Conservation (phyloP, 108 stramenopile species). For the Stephanodiscus triporus region DNA sequence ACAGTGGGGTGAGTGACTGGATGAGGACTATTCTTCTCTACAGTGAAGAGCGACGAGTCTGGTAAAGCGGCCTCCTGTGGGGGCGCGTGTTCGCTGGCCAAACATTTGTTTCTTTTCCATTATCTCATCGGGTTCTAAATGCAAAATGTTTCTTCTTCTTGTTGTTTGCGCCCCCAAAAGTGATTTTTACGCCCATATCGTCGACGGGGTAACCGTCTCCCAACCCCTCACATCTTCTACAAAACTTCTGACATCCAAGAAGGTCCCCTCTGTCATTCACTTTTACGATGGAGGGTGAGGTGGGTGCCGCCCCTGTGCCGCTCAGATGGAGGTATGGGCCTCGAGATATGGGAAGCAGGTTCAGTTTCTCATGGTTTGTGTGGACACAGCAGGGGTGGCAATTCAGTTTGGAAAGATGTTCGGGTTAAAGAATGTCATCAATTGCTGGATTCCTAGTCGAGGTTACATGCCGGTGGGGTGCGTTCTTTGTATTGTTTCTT, state of each 20-base stretch:
- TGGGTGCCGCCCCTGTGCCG: constrained; percentile 68
- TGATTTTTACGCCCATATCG: constrained; percentile 54
- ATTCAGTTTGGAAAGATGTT: constrained; percentile 48
- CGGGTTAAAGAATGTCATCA: constrained; percentile 25
- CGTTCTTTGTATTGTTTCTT: constrained; percentile 10
- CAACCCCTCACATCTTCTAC: constrained; percentile 24
- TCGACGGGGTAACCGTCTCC: constrained; percentile 12
- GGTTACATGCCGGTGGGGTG: constrained; percentile 58
- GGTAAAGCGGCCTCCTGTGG: no score
- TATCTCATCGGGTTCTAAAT: no score
- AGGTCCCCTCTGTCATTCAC: constrained; percentile 48
- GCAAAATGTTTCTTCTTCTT: no score
- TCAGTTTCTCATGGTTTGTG: constrained; percentile 57
- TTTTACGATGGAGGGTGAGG: constrained; percentile 57
- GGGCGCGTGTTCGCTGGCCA: no score
- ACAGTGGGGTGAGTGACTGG: no score
- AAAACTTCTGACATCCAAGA: constrained; percentile 20
- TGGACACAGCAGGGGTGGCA: constrained; percentile 46
- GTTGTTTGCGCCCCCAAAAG: constrained; percentile 15
- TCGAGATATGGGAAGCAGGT: constrained; percentile 22
- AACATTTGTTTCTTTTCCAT: no score
- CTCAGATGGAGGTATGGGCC: constrained; percentile 61
- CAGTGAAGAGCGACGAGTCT: no score
- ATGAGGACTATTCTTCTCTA: no score
- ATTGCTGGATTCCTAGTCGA: constrained; percentile 41